Conservation (phyloP, 495 filamentous ascomycete species). For the Aspergillus cristatus region DNA sequence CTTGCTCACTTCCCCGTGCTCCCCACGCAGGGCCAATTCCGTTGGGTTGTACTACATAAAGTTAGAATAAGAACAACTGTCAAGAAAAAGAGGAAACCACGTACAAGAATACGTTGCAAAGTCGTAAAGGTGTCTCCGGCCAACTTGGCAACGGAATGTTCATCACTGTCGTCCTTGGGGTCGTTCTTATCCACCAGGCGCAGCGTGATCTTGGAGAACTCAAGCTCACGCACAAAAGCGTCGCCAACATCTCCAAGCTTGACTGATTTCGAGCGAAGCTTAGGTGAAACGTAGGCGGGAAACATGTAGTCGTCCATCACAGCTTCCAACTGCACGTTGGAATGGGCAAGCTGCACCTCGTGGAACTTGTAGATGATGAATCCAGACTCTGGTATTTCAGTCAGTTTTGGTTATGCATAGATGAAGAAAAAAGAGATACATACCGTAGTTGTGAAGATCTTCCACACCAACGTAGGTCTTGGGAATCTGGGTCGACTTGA, state of each 20-base stretch:
- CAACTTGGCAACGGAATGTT: constrained; percentile 70
- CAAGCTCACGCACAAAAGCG: constrained; percentile 90
- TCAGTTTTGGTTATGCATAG: constrained; percentile 8
- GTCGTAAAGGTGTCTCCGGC: constrained; percentile 78
- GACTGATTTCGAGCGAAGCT: constrained; percentile 52
- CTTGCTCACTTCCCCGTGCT: constrained; percentile 66
- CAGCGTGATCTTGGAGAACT: constrained; percentile 87
- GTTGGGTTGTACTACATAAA: constrained; percentile 71
- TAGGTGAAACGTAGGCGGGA: constrained; percentile 75
- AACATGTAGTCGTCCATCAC: constrained; percentile 92
- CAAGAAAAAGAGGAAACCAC: constrained; percentile 13
- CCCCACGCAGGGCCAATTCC: constrained; percentile 62
- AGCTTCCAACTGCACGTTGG: constrained; percentile 73
- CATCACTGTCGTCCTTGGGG: constrained; percentile 60
- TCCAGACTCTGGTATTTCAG: constrained; percentile 58
- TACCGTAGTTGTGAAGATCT: constrained; percentile 71
- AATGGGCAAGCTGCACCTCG: constrained; percentile 70
- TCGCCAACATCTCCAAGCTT: constrained; percentile 86
- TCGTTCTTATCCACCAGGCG: constrained; percentile 68
- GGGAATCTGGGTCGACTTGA: constrained; percentile 44
- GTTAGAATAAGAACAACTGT: constrained; percentile 11
- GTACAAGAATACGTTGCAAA: constrained; percentile 74
- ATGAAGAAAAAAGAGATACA: constrained; percentile 4
- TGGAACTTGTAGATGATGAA: constrained; percentile 91
- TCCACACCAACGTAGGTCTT: constrained; percentile 72